Conservation (phyloP, 768 basidiomycete genomes). For the Lentinula detonsa region DNA sequence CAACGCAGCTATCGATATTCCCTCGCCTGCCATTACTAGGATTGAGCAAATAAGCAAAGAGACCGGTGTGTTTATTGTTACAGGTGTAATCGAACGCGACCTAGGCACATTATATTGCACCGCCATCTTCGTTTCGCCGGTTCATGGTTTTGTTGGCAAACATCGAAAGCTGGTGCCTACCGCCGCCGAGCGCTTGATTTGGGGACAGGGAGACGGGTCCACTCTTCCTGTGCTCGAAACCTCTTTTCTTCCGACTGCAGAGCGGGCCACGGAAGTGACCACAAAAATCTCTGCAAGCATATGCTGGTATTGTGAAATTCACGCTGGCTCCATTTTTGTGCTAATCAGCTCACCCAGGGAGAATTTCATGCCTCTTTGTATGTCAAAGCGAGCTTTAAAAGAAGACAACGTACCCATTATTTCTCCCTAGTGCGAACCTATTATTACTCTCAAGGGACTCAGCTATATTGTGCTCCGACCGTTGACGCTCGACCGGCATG, state of each 20-base stretch:
- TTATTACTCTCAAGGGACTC: conserved; percentile 54
- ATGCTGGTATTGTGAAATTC: conserved; percentile 40
- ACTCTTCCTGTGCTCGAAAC: conserved; percentile 45
- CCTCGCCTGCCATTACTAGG: conserved; percentile 39
- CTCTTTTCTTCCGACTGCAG: conserved; percentile 23
- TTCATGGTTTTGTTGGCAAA: conserved; percentile 47
- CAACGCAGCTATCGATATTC: conserved; percentile 49
- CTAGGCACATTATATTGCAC: conserved; percentile 61
- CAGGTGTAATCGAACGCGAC: conserved; percentile 55
- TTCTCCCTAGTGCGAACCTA: conserved; percentile 40
- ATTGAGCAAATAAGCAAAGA: conserved; percentile 45
- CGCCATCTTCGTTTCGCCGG: conserved; percentile 48
- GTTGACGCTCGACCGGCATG: conserved; percentile 54
- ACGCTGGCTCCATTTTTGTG: no score
- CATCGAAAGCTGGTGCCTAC: conserved; percentile 65
- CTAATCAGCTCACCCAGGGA: conserved; percentile 37
- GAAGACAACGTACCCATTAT: background rate
- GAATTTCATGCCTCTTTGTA: conserved; percentile 63
- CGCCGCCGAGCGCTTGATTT: conserved; percentile 51
- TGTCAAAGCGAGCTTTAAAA: conserved; percentile 13
- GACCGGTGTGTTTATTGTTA: conserved; percentile 47
- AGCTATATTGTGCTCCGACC: conserved; percentile 63
- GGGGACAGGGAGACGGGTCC: conserved; percentile 54
- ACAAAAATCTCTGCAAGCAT: conserved; percentile 51
- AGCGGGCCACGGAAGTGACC: conserved; percentile 16